Evolutionary conservation across 352 stramenopile species (phyloP), one percentile per base, ranked within the genome.

Genomic region (Globisporangium carolinianum): DNA sequence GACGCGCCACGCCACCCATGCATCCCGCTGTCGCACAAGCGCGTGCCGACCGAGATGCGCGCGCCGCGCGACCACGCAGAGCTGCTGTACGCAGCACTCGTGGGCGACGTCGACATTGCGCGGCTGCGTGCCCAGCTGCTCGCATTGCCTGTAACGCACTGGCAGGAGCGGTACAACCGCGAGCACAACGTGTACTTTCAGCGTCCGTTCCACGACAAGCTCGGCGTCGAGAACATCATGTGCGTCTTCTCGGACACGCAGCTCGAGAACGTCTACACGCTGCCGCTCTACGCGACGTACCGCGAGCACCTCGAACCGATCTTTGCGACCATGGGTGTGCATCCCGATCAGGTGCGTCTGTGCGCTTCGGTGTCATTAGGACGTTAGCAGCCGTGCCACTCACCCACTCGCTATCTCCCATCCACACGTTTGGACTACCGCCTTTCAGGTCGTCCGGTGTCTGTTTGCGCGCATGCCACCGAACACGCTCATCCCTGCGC

Each of bases 221-320:
- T 96, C 73, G 96, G 96, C 50, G 97, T 99, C 52, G 79, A 89
- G 61, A 98, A 98, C 71, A 95, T 98, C 62, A 87, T 98, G 46
- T 87, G 98, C 42, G 70, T 98, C 12, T 99, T 98, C 76, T 98
- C 85, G 59, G 96, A 99, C 76, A 96, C 98, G 67, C 97, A 98
- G 71, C 68, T 98, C 17, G 79, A 94, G 60, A 79, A 79, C 41
- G 86, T 97, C 24, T 98, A 95, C 68, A 79, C 89, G 41, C 71
- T 98, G 47, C 96, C 96, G 12, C 97, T 86, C 67, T 97, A 89
- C 62, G 75, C 82, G 51, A 55, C 64, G 1, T 88, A 76, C 65
- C 51, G 47, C 5, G 48, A 42, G 24, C 61, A 66, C 14, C 62
- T 87, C 24, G 68, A 78, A 69, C 87, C 84, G 6, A 84, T 98